Conservation (phyloP, 192 early-diverging fungal species). For the Backusella luteola region DNA sequence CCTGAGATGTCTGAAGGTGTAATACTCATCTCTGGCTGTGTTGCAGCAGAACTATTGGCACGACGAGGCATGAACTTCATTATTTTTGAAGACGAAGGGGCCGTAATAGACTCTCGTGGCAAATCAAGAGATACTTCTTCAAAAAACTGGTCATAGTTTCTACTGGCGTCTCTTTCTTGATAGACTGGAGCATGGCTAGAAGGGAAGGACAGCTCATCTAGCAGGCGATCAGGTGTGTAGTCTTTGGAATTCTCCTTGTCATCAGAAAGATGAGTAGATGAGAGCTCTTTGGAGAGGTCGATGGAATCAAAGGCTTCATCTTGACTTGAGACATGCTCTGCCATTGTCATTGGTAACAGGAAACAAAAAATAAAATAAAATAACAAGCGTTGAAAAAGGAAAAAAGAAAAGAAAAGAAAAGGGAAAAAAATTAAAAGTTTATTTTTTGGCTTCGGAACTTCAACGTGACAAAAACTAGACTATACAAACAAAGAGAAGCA, state of each 20-base stretch:
- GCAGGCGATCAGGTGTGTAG: conserved; percentile 22
- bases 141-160: conserved; percentile 38
- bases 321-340: background rate
- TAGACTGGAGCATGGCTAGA: background rate
- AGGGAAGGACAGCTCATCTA: conserved; percentile 23
- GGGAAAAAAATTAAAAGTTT: background rate
- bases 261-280: conserved; percentile 10
- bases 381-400: too few relatives aligned
- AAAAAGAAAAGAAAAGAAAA: background rate
- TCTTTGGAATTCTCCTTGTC: background rate
- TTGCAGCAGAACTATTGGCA: background rate
- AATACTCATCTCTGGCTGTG: background rate
- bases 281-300: background rate
- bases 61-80: conserved; percentile 33
- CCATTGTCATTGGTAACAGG: background rate
- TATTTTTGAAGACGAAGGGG: conserved; percentile 12
- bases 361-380: background rate
- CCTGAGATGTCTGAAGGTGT: conserved; percentile 30
- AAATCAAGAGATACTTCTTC: conserved; percentile 42
- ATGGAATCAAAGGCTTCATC: background rate
- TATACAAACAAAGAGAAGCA: background rate
- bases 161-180: background rate
- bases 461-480: background rate
- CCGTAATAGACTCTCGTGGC: conserved; percentile 9
- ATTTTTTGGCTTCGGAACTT: background rate